A percentile compares a stretch with the other conserved stretches of the same genome.
Conservation (phyloP, 768 basidiomycete species). For the Boletus rubroflammeus region DNA sequence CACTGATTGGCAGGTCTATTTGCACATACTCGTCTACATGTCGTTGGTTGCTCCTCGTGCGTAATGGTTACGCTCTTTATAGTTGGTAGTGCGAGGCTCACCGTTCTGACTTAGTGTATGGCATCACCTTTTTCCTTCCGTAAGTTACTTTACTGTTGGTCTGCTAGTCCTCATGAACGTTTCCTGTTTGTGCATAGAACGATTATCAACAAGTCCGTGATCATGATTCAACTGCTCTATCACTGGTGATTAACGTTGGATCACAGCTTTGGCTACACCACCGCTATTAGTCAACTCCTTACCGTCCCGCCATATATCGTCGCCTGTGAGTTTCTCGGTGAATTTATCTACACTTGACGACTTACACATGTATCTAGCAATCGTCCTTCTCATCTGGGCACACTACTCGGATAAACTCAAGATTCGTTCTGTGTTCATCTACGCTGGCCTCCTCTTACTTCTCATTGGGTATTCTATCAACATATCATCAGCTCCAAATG, state of each 20-base stretch:
- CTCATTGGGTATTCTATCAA: conserved; percentile 63
- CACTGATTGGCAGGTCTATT: conserved; percentile 57
- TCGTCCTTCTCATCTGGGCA: conserved; percentile 47
- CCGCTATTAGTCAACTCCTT: conserved; percentile 58
- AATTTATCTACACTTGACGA: neutral
- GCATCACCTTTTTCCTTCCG: conserved; percentile 70
- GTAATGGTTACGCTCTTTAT: conserved; percentile 22
- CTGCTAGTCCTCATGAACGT: neutral
- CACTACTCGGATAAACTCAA: conserved; percentile 55
- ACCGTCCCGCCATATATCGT: conserved; percentile 68
- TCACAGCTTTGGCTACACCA: conserved; percentile 53
- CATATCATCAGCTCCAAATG: conserved; percentile 47
- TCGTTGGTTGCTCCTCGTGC: conserved; percentile 56
- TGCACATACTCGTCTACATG: conserved; percentile 36
- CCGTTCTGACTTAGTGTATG: conserved; percentile 46
- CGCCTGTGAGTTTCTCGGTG: conserved; percentile 46
- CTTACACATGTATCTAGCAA: conserved; percentile 35
- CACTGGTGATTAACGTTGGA: neutral
- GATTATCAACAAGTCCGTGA: conserved; percentile 49
- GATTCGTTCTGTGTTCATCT: conserved; percentile 58
- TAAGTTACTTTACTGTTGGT: conserved; percentile 34
- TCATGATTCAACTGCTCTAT: neutral
- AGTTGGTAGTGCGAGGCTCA: neutral
- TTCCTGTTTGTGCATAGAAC: conserved; percentile 36
- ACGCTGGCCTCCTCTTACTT: conserved; percentile 46